Evolutionary conservation across 2,329 filamentous ascomycete genomes (phyloP), one percentile per base, ranked within the genome.

Genomic region (Pyricularia sp.): DNA sequence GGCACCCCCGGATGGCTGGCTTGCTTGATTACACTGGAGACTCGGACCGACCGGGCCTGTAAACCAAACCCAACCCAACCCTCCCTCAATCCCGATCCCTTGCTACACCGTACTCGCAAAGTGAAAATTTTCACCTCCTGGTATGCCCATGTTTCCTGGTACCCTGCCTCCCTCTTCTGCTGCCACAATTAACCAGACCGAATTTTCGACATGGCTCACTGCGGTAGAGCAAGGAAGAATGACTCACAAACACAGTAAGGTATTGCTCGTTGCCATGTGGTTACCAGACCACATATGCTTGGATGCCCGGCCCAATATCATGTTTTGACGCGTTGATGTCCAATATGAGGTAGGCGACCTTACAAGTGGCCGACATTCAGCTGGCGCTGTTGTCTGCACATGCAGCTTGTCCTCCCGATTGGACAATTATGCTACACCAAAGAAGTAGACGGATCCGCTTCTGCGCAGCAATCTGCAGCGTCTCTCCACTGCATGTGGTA

Each of bases 251-350:
- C 33, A 14, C 10, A 36, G 10, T 3, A 50, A n/a, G 14, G 14
- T 50, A 50, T n/a, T 50, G 42, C n/a, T 50, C 42, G 42, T 50
- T 50, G 42, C 42, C 17, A 50, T 50, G 42, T 50, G 42, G 42
- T 50, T n/a, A 50, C 42, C 42, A 50, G 42, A 50, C 42, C 42
- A 50, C 42, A 50, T 50, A 50, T 50, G 42, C 42, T 50, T 50
- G 17, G 42, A 50, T 50, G 42, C 42, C 42, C 42, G 42, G 42
- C 42, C 42, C 42, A 50, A 50, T 50, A 50, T 50, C 42, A 50
- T 65, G 64, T 65, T 65, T 65, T 65, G 64, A 65, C 33, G 64
- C 64, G 64, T 65, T 65, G 64, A 65, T 65, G 64, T 65, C 64
- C 64, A 65, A 65, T 65, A 65, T 65, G 25, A 65, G 20, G 33